Base-by-base conservation (phyloP, 257 asterid genomes). In the Parsonsia alboflavescens region DNA sequence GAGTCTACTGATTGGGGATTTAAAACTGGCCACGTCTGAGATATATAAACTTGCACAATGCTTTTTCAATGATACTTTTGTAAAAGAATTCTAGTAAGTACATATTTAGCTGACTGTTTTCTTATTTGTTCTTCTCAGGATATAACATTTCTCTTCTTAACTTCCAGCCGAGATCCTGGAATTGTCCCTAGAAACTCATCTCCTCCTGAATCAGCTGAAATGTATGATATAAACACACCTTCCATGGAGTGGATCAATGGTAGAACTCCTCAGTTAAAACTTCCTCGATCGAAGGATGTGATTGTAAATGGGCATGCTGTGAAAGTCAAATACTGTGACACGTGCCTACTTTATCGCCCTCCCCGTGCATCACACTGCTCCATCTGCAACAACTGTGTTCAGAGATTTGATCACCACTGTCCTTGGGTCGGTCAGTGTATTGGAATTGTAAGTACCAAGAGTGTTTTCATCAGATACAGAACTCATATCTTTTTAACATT, bases 381-480 rank as follows among this genome's bases (percentile, higher is more conserved):
- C 75, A 91, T 93, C 75, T 93, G 98, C 88, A 93, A 93, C 88
- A 93, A 93, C 76, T 93, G 98, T 78, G 97, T 93, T 73, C 96
- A 89, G 83, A 88, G 81, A 83, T 89, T 90, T 52, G 98, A 93
- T 88, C 98, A 91, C 78, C 98, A 93, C 68, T 93, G 98, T 78
- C 97, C 97, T 48, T 93, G 97, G 97, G 89, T 93, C 75, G 97
- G 97, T 53, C 98, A 93, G 75, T 93, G 98, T 88, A 91, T 93
- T 78, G 98, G 98, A 61, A 52, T 89, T 41, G 98, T 93, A 81
- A 88, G 97, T 88, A 66, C 75, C 74, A 68, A 46, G 17, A 61
- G 5, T 8, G 16, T 46, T 21, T 50, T 64, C 39, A 0, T 61
- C 72, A 63, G 11, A 17, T 67, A 6, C 78, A 49, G 16, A 48